These are phyloP conservation scores for Brachypodium distachyon DNA, from an alignment of 202 grass and related monocot species.

Conservation along the genomic window DNA sequence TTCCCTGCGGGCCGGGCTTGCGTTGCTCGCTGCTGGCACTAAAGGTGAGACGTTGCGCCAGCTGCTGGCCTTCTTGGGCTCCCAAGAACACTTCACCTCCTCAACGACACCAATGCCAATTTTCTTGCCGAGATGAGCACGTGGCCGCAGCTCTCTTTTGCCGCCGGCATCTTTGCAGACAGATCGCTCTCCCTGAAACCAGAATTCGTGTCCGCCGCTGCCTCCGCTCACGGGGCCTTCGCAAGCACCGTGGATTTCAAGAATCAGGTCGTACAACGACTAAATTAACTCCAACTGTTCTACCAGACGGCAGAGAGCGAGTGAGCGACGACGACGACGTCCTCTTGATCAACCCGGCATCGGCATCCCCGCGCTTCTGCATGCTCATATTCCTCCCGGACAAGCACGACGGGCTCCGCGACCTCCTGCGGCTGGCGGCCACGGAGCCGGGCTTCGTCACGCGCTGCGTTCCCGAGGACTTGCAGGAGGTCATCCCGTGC, in stretches of 20 bases:
- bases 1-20: slow-evolving; percentile 15
- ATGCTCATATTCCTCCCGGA: slow-evolving; percentile 10
- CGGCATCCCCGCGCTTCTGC: not conserved
- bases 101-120: not conserved
- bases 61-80: slow-evolving; percentile 18
- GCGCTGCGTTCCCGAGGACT: not conserved
- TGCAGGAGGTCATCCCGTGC: not conserved
- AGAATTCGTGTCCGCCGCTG: not conserved
- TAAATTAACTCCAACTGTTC: not conserved
- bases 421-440: not conserved
- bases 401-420: not conserved
- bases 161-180: slow-evolving; percentile 21
- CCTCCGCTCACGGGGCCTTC: not conserved
- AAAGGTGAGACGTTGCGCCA: not conserved
- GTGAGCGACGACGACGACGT: no score
- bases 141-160: slow-evolving; percentile 22
- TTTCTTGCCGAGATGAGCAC: not conserved
- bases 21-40: slow-evolving; percentile 19
- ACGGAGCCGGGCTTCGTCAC: not conserved
- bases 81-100: not conserved
- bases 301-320: not conserved
- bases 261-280: not conserved
- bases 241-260: not conserved
- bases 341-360: no score
- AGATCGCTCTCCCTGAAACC: not conserved